Evolutionary conservation across 129 eudicot species (phyloP).

Genomic region (Gnaphalium uliginosum): DNA sequence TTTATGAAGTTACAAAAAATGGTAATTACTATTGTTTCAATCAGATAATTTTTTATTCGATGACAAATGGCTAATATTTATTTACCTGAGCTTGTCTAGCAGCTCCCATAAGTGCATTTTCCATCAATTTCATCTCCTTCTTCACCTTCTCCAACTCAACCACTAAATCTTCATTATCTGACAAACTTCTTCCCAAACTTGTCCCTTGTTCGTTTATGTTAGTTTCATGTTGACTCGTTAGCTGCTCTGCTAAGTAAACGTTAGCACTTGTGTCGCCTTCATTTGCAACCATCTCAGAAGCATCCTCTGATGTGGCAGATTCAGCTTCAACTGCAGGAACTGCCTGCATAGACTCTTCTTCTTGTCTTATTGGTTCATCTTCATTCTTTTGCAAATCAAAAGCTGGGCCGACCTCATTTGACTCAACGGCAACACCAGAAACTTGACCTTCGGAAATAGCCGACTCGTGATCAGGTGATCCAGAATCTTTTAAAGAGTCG

Average conservation of each 20-base stretch:
- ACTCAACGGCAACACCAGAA: conserved; percentile 10
- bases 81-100: conserved; percentile 90
- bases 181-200: conserved; percentile 42
- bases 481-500: not conserved
- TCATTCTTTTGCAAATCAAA: conserved; percentile 28
- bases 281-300: conserved; percentile 34
- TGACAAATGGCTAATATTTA: not conserved
- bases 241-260: conserved; percentile 29
- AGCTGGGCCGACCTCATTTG: conserved; percentile 20
- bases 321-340: conserved; percentile 34
- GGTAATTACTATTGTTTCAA: not conserved
- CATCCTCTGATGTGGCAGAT: conserved; percentile 34
- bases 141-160: conserved; percentile 79
- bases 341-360: conserved; percentile 39
- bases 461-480: conserved; percentile 30
- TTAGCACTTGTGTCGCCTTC: conserved; percentile 32
- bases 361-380: conserved; percentile 38
- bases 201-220: conserved; percentile 28
- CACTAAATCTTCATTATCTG: conserved; percentile 40
- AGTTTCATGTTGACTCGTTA: conserved; percentile 29
- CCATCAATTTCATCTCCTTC: conserved; percentile 94
- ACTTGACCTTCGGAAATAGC: conserved; percentile 39
- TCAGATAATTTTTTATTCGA: not conserved
- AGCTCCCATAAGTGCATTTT: conserved; percentile 85
- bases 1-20: not conserved